Evolutionary conservation across 306 rosid genomes (phyloP), one percentile per base, ranked within the genome.

Genomic region (Gynostemma pentaphyllum): DNA sequence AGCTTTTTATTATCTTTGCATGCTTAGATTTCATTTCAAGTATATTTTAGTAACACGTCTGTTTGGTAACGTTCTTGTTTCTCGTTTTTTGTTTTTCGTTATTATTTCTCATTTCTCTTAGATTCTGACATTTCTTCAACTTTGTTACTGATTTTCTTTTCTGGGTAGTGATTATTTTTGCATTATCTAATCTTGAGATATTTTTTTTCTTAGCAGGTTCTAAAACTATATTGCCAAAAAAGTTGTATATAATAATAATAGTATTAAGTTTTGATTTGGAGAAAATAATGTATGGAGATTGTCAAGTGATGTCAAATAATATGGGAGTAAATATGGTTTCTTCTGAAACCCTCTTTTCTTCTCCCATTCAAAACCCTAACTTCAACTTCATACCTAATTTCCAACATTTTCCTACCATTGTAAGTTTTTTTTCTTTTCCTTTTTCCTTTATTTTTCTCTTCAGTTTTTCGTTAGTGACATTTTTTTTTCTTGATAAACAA

Each of bases 291-390:
- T 92, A 80, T 84, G 96, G 96, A 69, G 90, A 92, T 81, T 92
- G 98, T 71, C 96, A 92, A 84, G 96, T 92, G 49, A 82, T 91
- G 84, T 74, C 95, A 73, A 81, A 72, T 42, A 61, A 40, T 15
- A 85, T 91, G 79, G 92, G 89, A 80, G 85, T 83, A 54, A 83
- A 80, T 73, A 87, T 85, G 37, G 90, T 81, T 29, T 76, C 83
- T 74, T 51, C 95, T 6, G 98, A 91, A 28, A 69, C 76, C 13
- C 76, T 83, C 34, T 88, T 85, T 53, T 77, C 98, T 3, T 87
- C 98, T 0, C 75, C 95, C 62, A 83, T 87, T 78, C 96, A 91
- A 69, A 88, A 80, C 90, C 68, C 96, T 64, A 88, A 76, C 81
- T 91, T 82, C 79, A 85, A 78, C 86, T 88, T 91, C 95, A 79